phyloP scores from a whole-genome alignment of 2,329 filamentous ascomycete genomes.

The Bipolaris cookei region DNA sequence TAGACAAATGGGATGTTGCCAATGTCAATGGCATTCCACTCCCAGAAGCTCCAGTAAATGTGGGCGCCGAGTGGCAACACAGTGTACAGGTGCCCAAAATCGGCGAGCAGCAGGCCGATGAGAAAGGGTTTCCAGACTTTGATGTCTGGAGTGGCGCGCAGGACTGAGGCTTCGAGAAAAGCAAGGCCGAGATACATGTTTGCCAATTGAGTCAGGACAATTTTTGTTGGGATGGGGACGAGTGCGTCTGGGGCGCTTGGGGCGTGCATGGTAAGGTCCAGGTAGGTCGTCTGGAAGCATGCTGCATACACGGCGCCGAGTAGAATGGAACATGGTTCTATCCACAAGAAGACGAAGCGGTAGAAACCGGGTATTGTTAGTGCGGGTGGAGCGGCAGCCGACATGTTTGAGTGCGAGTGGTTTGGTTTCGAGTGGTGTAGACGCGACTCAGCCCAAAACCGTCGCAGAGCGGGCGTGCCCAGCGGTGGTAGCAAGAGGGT shows the following conservation, averaged over 20 bases:
- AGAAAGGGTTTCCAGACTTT: conserved; percentile 74
- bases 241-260: conserved; percentile 55
- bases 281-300: conserved; percentile 62
- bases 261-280: conserved; percentile 65
- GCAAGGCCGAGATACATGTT: conserved; percentile 81
- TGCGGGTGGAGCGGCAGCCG: conserved; percentile 40
- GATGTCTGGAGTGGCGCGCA: conserved; percentile 71
- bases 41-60: conserved; percentile 67
- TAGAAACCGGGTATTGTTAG: conserved; percentile 66
- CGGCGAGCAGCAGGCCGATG: conserved; percentile 72
- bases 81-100: conserved; percentile 76
- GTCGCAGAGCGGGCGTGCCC: conserved; percentile 6
- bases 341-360: conserved; percentile 74
- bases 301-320: conserved; percentile 61
- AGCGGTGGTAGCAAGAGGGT: neutral
- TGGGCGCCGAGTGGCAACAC: conserved; percentile 64
- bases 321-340: conserved; percentile 67
- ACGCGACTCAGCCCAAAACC: conserved; percentile 13
- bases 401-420: conserved; percentile 16
- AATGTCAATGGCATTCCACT: conserved; percentile 72
- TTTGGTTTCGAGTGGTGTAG: conserved; percentile 15
- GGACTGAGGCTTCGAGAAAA: conserved; percentile 76
- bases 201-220: conserved; percentile 75
- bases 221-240: conserved; percentile 66
- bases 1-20: conserved; percentile 76